Base-by-base conservation (phyloP, 345 rosid genomes). In the Salix dunnii region DNA sequence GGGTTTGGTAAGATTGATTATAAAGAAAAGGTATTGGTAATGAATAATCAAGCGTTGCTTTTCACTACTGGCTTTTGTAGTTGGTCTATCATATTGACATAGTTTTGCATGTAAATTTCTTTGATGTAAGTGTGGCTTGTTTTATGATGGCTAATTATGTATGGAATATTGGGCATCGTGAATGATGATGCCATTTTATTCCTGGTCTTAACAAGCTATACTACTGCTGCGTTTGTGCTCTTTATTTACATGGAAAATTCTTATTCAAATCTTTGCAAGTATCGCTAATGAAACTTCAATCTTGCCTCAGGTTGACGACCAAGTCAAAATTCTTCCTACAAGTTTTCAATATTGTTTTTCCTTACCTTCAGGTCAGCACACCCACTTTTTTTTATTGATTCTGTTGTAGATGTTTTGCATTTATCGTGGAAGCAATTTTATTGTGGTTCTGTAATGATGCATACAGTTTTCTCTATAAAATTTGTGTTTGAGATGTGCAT, bases 321-420 rank as follows among this genome's bases (percentile, higher is more conserved):
- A 90, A 82, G 85, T 90, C 89, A 64, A 78, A 85, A 18, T 21
- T 85, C 74, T 82, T 90, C 73, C 78, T 74, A 46, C 80, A 89
- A 82, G 89, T 86, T 66, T 84, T 81, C 75, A 66, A 89, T 79
- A 79, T n/a, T 21, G 79, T 90, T 76, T 74, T 82, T 42, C 91
- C 94, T 46, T 83, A 81, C 73, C 87, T 91, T 67, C 93, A 91
- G 94, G 94, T 91, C 62, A 77, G 88, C 81, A 67, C 42, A 28
- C 38, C 70, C 62, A 12, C 66, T 62, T 61, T 64, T 33, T 33
- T 13, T 30, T 46, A 68, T 40, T 68, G 30, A 62, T 62, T 21
- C 27, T 62, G 27, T 27, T 6, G 25, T 6, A 4, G 25, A 25
- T 60, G 64, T 60, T 20, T 60, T 25, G 49, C 49, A 46, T 60